Evolutionary conservation across 768 basidiomycete genomes (phyloP).

Genomic region (Pulveroboletus ravenelii): DNA sequence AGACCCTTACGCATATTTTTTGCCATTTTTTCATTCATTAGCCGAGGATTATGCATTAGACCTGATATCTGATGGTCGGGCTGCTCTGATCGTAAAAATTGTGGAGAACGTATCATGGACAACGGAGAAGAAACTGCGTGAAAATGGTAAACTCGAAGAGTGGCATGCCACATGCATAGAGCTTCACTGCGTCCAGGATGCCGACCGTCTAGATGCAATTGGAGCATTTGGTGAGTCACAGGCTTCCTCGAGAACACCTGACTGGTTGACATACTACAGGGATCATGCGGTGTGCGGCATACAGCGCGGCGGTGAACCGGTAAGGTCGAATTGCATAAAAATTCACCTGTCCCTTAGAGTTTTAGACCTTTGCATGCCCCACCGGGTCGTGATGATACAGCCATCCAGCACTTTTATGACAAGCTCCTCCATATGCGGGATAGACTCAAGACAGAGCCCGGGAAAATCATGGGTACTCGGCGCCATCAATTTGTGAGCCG

Average conservation of each 20-base stretch:
- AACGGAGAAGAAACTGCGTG: slow-evolving; percentile 67
- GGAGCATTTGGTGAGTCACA: slow-evolving; percentile 64
- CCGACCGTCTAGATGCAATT: slow-evolving; percentile 74
- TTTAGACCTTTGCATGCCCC: slow-evolving; percentile 43
- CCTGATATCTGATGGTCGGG: slow-evolving; percentile 57
- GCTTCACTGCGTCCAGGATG: slow-evolving; percentile 79
- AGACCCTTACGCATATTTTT: slow-evolving; percentile 62
- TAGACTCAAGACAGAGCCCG: slow-evolving; percentile 72
- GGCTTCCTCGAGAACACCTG: not conserved
- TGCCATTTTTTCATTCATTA: slow-evolving; percentile 56
- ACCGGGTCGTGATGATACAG: slow-evolving; percentile 47
- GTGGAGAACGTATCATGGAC: slow-evolving; percentile 83
- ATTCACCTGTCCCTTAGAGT: not conserved
- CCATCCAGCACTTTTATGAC: slow-evolving; percentile 81
- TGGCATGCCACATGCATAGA: slow-evolving; percentile 74
- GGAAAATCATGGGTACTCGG: slow-evolving; percentile 60
- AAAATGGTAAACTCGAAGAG: slow-evolving; percentile 47
- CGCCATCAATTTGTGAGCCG: slow-evolving; percentile 64
- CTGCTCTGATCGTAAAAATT: slow-evolving; percentile 50
- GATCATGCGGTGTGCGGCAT: slow-evolving; percentile 67
- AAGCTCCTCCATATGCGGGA: slow-evolving; percentile 74
- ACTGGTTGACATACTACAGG: slow-evolving; percentile 30
- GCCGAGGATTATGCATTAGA: slow-evolving; percentile 44
- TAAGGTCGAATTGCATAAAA: slow-evolving; percentile 17
- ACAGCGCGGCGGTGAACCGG: slow-evolving; percentile 50